A percentile compares a stretch with the other conserved stretches of the same genome.
Conservation (phyloP, 164 flowering plant species). For the Piper betle region DNA sequence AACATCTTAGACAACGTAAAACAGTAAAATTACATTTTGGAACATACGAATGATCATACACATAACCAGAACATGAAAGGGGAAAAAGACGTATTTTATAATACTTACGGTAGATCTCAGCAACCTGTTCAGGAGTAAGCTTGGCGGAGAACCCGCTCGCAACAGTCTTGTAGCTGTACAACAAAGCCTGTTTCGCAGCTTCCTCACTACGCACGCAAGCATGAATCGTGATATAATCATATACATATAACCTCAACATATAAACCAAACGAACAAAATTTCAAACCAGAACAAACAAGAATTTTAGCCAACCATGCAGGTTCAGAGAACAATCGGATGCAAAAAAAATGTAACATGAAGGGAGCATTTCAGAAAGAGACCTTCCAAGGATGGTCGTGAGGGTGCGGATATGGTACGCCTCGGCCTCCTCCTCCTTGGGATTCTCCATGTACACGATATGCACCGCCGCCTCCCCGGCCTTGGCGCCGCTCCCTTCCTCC, state of each 20-base stretch:
- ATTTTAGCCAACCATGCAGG: neutral
- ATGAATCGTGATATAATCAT: too few species aligned
- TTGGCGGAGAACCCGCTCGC: slow-evolving; percentile 87
- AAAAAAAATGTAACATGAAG: neutral
- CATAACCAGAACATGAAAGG: neutral
- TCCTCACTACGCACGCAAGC: slow-evolving; percentile 41
- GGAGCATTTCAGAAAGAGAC: slow-evolving; percentile 8
- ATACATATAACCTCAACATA: too few species aligned
- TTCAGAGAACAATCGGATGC: neutral
- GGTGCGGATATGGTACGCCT: slow-evolving; percentile 42
- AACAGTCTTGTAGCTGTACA: slow-evolving; percentile 74
- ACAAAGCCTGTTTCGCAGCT: slow-evolving; percentile 67
- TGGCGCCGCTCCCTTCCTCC: neutral
- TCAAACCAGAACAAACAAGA: neutral
- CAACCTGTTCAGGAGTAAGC: slow-evolving; percentile 74
- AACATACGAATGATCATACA: neutral
- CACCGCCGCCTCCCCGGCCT: slow-evolving; percentile 19
- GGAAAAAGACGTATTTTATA: too few species aligned
- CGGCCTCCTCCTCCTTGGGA: slow-evolving; percentile 42
- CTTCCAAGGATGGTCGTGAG: slow-evolving; percentile 52
- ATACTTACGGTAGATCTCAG: slow-evolving; percentile 42
- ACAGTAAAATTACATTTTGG: neutral
- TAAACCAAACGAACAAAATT: neutral
- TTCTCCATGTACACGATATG: slow-evolving; percentile 65
- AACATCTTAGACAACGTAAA: neutral